These are phyloP conservation scores for Gossypium davidsonii DNA, from an alignment of 441 rosid species.

Conservation along the genomic window DNA sequence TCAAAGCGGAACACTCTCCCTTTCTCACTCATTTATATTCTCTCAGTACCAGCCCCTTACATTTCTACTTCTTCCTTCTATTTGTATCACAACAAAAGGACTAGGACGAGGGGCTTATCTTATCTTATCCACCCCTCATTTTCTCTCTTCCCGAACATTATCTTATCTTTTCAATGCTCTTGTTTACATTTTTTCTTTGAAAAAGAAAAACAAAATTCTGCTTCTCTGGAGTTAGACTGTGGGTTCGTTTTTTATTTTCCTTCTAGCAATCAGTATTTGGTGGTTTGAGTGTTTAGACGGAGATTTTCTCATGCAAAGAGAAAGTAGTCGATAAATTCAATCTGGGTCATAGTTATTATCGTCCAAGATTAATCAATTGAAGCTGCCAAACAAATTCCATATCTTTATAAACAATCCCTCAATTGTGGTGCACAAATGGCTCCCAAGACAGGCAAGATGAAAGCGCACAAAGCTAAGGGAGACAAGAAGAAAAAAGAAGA, in stretches of 20 bases:
- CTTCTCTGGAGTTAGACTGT: not conserved
- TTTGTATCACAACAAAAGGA: not conserved
- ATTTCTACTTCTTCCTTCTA: not conserved
- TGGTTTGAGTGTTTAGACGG: slow-evolving; percentile 4
- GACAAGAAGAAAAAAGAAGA: slow-evolving; percentile 80
- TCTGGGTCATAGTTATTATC: slow-evolving; percentile 22
- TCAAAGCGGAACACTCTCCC: not conserved
- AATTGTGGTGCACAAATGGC: slow-evolving; percentile 46
- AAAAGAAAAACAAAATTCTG: not conserved
- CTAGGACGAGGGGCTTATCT: not conserved
- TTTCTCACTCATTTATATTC: not conserved
- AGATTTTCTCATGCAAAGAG: slow-evolving; percentile 13
- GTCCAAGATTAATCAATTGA: slow-evolving; percentile 16
- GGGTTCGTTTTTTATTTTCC: not conserved
- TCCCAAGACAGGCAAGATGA: slow-evolving; percentile 64
- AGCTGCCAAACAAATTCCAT: not conserved
- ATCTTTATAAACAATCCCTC: slow-evolving; percentile 2
- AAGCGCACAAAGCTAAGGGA: slow-evolving; percentile 55
- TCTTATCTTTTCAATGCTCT: not conserved
- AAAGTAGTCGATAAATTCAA: slow-evolving; percentile 20
- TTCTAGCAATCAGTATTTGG: not conserved
- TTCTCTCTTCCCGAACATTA: not conserved
- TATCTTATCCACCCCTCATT: not conserved
- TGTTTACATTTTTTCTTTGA: not conserved
- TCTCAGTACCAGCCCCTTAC: not conserved